Evolutionary conservation across 148 eudicot genomes (phyloP).

Genomic region (Rhododendron vialii): DNA sequence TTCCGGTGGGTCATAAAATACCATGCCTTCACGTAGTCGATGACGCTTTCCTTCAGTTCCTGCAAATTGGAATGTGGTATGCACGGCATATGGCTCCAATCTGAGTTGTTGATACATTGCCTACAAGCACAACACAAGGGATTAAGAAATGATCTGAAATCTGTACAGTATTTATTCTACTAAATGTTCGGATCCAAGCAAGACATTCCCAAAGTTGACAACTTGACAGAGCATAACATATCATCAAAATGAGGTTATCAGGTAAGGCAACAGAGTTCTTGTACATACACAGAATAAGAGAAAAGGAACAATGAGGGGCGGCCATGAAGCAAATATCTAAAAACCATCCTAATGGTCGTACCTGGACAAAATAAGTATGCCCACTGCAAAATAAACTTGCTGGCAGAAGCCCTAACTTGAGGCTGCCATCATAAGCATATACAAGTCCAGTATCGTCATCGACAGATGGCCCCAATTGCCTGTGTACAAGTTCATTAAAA

Average conservation of each 20-base stretch:
- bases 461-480: conserved; percentile 87
- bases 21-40: conserved; percentile 86
- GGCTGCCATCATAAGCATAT: conserved; percentile 87
- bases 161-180: background rate
- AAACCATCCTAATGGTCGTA: conserved; percentile 12
- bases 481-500: conserved; percentile 70
- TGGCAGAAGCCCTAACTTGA: conserved; percentile 90
- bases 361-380: conserved; percentile 97
- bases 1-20: conserved; percentile 91
- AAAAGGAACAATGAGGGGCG: background rate
- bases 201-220: background rate
- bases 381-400: conserved; percentile 96
- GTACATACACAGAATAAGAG: background rate
- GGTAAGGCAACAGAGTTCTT: background rate
- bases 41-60: conserved; percentile 97
- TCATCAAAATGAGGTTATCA: background rate
- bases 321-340: background rate
- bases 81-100: conserved; percentile 89
- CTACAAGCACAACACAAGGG: conserved; percentile 34
- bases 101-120: conserved; percentile 79
- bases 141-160: background rate
- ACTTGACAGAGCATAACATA: background rate
- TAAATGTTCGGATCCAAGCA: background rate
- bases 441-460: conserved; percentile 87
- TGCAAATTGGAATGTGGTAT: conserved; percentile 90